Conservation (phyloP, 1,139 yeast species). For the Diutina rugosa region DNA sequence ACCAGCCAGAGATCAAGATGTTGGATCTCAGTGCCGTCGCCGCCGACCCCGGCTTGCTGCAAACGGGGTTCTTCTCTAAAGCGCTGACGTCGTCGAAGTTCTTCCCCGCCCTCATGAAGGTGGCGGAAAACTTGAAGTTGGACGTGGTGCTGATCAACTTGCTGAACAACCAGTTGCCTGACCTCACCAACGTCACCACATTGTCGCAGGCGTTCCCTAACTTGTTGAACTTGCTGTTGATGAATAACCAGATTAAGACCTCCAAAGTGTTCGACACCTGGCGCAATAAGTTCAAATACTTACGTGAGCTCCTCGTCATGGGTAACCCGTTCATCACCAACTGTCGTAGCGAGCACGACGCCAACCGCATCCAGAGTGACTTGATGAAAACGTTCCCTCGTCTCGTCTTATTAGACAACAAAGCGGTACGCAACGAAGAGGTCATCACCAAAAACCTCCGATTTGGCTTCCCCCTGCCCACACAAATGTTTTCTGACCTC, state of each 20-base stretch:
- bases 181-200: constrained; percentile 47
- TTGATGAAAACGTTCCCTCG: constrained; percentile 66
- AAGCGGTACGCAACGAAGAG: constrained; percentile 59
- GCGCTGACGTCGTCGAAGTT: constrained; percentile 57
- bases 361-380: constrained; percentile 43
- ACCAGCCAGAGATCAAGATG: constrained; percentile 50
- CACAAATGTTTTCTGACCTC: constrained; percentile 63
- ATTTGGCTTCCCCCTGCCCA: constrained; percentile 39
- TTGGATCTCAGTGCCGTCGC: constrained; percentile 60
- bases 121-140: constrained; percentile 45
- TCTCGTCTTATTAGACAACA: constrained; percentile 68
- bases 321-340: constrained; percentile 61
- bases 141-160: constrained; percentile 66
- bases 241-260: constrained; percentile 54
- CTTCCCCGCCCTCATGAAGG: constrained; percentile 83
- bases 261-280: constrained; percentile 57
- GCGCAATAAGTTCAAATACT: constrained; percentile 59
- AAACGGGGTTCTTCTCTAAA: constrained; percentile 54
- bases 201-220: constrained; percentile 66
- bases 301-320: constrained; percentile 63
- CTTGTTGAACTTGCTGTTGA: constrained; percentile 65
- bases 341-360: constrained; percentile 14
- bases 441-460: constrained; percentile 38
- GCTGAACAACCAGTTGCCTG: constrained; percentile 55
- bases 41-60: constrained; percentile 47